phyloP scores from a whole-genome alignment of 2,329 filamentous ascomycete species.

The Fusarium sp. region DNA sequence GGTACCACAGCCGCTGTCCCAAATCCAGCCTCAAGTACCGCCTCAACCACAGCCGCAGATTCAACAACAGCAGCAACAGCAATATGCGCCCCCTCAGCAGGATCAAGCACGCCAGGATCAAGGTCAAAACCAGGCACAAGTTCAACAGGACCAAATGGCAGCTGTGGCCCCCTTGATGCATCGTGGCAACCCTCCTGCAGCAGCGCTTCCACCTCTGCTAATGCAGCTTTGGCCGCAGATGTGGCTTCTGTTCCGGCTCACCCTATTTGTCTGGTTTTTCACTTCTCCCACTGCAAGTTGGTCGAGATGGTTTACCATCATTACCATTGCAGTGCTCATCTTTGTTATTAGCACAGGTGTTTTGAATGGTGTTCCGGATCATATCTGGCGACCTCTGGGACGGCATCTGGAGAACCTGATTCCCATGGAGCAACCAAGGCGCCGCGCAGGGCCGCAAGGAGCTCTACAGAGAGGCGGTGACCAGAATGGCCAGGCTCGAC shows the following conservation, averaged over 20 bases:
- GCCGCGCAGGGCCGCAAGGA: background rate
- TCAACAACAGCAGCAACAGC: constrained; percentile 30
- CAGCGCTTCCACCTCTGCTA: constrained; percentile 49
- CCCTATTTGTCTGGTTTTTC: constrained; percentile 74
- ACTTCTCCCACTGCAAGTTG: constrained; percentile 69
- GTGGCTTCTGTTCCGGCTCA: constrained; percentile 70
- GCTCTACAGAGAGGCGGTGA: constrained; percentile 37
- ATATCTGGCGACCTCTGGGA: constrained; percentile 67
- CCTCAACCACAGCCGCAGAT: constrained; percentile 21
- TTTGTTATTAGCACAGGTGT: constrained; percentile 72
- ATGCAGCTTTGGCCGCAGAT: constrained; percentile 67
- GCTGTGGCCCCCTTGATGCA: constrained; percentile 46
- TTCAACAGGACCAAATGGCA: constrained; percentile 43
- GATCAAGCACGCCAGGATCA: constrained; percentile 42
- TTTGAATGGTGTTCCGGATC: constrained; percentile 66
- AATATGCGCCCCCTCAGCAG: constrained; percentile 40
- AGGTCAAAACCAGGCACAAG: constrained; percentile 31
- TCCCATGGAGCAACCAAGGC: constrained; percentile 59
- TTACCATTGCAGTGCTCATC: constrained; percentile 64
- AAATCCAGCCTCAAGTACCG: constrained; percentile 22
- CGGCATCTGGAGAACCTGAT: constrained; percentile 71
- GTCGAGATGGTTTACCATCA: constrained; percentile 68
- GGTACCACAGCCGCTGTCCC: constrained; percentile 21
- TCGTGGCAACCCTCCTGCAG: constrained; percentile 54
- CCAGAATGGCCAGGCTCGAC: constrained; percentile 38